Percentiles rank a stretch among this genome's conserved stretches.
phyloP scores from a whole-genome alignment of 805 yeast genomes.

The Vanderwaltozyma yarrowii region DNA sequence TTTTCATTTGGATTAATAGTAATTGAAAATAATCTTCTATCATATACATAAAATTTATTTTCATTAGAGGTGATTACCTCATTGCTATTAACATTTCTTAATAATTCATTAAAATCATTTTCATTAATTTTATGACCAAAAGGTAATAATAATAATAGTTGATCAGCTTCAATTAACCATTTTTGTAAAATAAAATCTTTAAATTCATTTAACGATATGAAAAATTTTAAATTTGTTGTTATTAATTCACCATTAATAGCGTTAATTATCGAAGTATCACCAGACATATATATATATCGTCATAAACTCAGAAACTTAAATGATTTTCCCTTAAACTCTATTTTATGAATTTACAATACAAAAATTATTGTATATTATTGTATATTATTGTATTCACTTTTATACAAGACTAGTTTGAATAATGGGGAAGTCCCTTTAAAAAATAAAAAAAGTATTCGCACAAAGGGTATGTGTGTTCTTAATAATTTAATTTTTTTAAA shows the following conservation, averaged over 20 bases:
- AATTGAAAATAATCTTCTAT: conserved; percentile 44
- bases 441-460: no score
- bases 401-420: no score
- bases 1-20: conserved; percentile 14
- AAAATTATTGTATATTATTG: no score
- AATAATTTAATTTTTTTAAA: no score
- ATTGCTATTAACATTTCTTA: background rate
- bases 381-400: no score
- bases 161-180: conserved; percentile 33
- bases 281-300: background rate
- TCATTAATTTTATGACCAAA: conserved; percentile 51
- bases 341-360: no score
- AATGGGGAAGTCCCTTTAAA: no score
- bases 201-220: conserved; percentile 34
- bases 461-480: no score
- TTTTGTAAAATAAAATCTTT: conserved; percentile 33
- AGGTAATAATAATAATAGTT: conserved; percentile 47
- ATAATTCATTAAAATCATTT: background rate
- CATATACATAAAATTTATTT: conserved; percentile 50
- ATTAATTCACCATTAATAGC: conserved; percentile 37
- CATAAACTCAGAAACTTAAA: no score
- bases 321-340: no score
- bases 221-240: conserved; percentile 30
- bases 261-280: conserved; percentile 19
- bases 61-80: background rate